Conservation (phyloP, 352 stramenopile genomes). For the Blastocystis sp. region DNA sequence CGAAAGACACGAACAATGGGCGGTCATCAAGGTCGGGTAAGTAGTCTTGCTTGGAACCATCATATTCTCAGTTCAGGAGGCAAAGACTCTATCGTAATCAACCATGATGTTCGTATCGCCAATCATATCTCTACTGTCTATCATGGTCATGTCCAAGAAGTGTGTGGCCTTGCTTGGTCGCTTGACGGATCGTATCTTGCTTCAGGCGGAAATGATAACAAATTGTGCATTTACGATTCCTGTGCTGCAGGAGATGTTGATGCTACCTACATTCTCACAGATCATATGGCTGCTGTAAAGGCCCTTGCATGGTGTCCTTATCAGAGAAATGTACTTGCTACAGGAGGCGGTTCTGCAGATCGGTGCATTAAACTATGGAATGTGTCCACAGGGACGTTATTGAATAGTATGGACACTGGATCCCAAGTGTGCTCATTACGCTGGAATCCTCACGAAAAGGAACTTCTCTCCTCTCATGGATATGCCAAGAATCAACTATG, state of each 20-base stretch:
- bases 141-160: slow-evolving; percentile 87
- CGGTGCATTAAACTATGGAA: slow-evolving; percentile 99
- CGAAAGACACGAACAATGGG: slow-evolving; percentile 85
- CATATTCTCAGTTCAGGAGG: slow-evolving; percentile 83
- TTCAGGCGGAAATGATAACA: slow-evolving; percentile 94
- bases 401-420: slow-evolving; percentile 92
- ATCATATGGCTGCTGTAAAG: slow-evolving; percentile 90
- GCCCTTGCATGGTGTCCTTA: slow-evolving; percentile 95
- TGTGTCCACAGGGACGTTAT: slow-evolving; percentile 75
- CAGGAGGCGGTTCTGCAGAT: slow-evolving; percentile 91
- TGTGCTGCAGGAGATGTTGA: slow-evolving; percentile 24
- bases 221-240: slow-evolving; percentile 86
- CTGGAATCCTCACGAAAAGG: slow-evolving; percentile 71
- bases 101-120: slow-evolving; percentile 81
- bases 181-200: slow-evolving; percentile 86
- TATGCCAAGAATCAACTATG: slow-evolving; percentile 93
- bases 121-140: slow-evolving; percentile 82
- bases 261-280: slow-evolving; percentile 73
- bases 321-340: slow-evolving; percentile 89
- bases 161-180: slow-evolving; percentile 92
- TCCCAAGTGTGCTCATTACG: slow-evolving; percentile 91
- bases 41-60: slow-evolving; percentile 89
- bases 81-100: slow-evolving; percentile 85
- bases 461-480: slow-evolving; percentile 90
- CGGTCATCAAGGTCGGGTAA: slow-evolving; percentile 82